Base-by-base conservation (phyloP, 108 stramenopile genomes). In the Nitzschia sp. region DNA sequence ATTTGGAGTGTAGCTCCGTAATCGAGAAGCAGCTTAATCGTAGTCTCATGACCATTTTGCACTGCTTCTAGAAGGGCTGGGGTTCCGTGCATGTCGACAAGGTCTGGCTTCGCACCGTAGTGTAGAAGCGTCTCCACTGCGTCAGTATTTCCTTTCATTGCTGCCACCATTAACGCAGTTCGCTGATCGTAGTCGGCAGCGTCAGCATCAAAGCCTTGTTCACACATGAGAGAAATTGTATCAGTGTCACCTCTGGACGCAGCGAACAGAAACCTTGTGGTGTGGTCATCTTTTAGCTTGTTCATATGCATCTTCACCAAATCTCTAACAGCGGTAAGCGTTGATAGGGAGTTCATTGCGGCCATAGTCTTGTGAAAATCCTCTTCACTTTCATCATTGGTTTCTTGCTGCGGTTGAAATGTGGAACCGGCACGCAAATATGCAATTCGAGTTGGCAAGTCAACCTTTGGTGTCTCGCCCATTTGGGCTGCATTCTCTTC, bases 91-190 rank as follows among this genome's bases (percentile, higher is more conserved):
- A 85, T 69, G 63, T 88, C 87, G 19, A 54, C 69, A 12, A 81
- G 26, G 57, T 87, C 82, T 7, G 86, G 83, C 63, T 79, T 63
- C 7, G 83, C 86, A 14, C 51, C 53, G 38, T 46, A 85, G 19
- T 85, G 63, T 37, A 88, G 51, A 10, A 88, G 54, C 42, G 65
- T 52, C 57, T 70, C 63, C 3, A 80, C 82, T 6, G 70, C 78
- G 53, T 85, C 84, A 42, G 76, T 62, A 56, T 84, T 78, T 0
- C 87, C 87, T 53, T 85, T 85, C 84, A 82, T 85, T 5, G 82
- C 68, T 21, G 84, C 82, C 3, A 88, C 87, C 82, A 85, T 85
- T 38, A 88, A 42, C 29, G 87, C 87, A 10, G 84, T 85, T 51
- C 84, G 62, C 25, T 60, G 68, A 68, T 88, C 87, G 40, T 88